Conservation (phyloP, 2,329 filamentous ascomycete species). For the Boeremia lycopersici region DNA sequence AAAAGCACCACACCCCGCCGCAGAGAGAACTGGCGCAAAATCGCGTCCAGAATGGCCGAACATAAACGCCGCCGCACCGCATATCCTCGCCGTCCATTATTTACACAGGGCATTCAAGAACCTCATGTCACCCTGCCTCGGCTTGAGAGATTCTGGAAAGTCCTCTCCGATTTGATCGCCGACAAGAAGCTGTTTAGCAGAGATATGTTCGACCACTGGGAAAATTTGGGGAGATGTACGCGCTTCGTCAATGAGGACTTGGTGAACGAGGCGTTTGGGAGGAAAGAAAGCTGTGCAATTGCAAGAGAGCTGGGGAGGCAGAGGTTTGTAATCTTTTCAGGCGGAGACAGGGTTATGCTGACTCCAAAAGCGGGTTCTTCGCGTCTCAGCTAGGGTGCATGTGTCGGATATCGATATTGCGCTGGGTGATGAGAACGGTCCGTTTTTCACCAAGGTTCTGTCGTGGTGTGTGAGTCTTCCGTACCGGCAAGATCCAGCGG, state of each 20-base stretch:
- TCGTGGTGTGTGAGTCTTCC: too few relatives aligned
- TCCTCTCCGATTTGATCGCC: neutral
- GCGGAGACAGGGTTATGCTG: neutral
- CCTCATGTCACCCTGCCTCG: neutral
- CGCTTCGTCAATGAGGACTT: neutral
- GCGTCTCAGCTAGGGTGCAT: too few relatives aligned
- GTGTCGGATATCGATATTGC: too few relatives aligned
- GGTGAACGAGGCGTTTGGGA: neutral
- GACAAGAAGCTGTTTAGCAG: neutral
- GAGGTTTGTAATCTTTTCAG: neutral
- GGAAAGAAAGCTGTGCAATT: neutral
- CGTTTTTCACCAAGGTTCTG: too few relatives aligned
- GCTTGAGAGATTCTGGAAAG: neutral
- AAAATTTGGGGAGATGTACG: neutral
- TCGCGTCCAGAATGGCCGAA: neutral
- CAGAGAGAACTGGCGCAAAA: neutral
- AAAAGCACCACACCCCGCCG: neutral
- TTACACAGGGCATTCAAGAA: neutral
- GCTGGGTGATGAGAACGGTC: too few relatives aligned
- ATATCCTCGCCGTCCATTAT: neutral
- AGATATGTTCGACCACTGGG: neutral
- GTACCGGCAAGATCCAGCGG: too few relatives aligned
- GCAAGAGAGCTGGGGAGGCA: neutral
- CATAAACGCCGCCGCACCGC: neutral
- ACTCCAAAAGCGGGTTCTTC: neutral